Base-by-base conservation (phyloP, 2,329 filamentous ascomycete genomes). In the Didymellaceae sp. region DNA sequence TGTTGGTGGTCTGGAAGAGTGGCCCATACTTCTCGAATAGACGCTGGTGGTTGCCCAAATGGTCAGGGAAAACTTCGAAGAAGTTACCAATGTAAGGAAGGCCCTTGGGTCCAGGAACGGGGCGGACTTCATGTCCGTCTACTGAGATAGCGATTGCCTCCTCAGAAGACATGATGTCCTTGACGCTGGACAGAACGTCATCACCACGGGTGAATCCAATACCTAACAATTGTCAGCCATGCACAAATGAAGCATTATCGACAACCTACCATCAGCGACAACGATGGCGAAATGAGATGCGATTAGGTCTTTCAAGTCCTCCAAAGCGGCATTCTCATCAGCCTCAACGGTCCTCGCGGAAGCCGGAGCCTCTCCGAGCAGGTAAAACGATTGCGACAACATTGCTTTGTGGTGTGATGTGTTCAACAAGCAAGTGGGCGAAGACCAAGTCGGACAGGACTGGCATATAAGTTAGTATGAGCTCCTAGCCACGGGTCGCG, bases 101-200 rank as follows among this genome's bases (percentile, higher is more conserved):
- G 7, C 68, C 67, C 20, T 54, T 55, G 14, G 73, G 81, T 2
- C 73, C 75, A 2, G 64, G 67, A 2, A 62, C 54, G 2, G 78
- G 71, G 1, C 77, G 78, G 6, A 83, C 76, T 4, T 53, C 46
- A 28, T 79, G 73, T 17, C 80, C 79, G 48, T 82, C 80, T 13
- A 83, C 74, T 4, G 74, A 77, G 54, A 82, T 73, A 45, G 55
- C 61, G 22, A 71, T 57, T 6, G 67, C 48, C 20, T 44, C 52
- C 16, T 54, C 26, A 22, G 57, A 58, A 0, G 55, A 48, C 16
- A 54, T 5, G n/a, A 60, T 50, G 5, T 55, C 49, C 9, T 51
- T 49, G 20, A 55, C 41, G 8, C 52, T 54, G 6, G 28, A 42
- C 0, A 58, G n/a, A 17, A 22, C 25, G 11, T 42, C 33, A 26